Conservation (phyloP, 495 filamentous ascomycete species). For the Neurospora sp. region DNA sequence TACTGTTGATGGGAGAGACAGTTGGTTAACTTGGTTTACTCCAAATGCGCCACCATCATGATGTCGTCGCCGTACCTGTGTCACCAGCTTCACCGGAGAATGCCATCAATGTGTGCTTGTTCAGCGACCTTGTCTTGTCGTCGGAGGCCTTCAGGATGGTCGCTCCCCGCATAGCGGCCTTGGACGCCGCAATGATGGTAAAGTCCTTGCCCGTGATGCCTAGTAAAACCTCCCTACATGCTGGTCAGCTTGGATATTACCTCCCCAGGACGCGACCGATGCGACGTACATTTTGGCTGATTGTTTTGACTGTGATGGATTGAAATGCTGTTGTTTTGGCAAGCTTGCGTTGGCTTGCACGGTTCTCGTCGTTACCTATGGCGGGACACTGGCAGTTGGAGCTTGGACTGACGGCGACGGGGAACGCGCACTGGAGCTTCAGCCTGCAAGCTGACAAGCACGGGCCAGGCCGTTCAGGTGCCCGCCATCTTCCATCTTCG, state of each 20-base stretch:
- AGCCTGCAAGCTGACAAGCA: slow-evolving; percentile 19
- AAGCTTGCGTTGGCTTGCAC: neutral
- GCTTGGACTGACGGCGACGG: slow-evolving; percentile 3
- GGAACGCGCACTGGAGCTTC: slow-evolving; percentile 20
- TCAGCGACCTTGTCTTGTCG: slow-evolving; percentile 87
- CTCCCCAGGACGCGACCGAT: neutral
- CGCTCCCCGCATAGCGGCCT: slow-evolving; percentile 92
- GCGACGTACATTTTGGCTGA: slow-evolving; percentile 23
- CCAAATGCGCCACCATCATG: neutral
- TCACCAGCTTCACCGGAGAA: slow-evolving; percentile 94
- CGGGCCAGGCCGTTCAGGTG: slow-evolving; percentile 4
- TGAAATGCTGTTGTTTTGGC: neutral
- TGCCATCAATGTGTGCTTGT: slow-evolving; percentile 92
- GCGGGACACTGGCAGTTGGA: neutral
- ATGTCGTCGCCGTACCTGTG: slow-evolving; percentile 51
- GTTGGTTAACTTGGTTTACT: slow-evolving; percentile 1
- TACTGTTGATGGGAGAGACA: slow-evolving; percentile 40
- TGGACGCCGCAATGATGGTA: slow-evolving; percentile 92
- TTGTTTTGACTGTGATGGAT: neutral
- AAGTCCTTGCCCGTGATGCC: slow-evolving; percentile 99
- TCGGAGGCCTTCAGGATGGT: slow-evolving; percentile 93
- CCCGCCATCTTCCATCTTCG: neutral
- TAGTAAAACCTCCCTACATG: slow-evolving; percentile 84
- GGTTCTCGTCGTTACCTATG: slow-evolving; percentile 1
- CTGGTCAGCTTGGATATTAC: neutral